These are phyloP conservation scores for Fusarium cicatricum DNA, from an alignment of 2,329 filamentous ascomycete species.

Conservation along the genomic window DNA sequence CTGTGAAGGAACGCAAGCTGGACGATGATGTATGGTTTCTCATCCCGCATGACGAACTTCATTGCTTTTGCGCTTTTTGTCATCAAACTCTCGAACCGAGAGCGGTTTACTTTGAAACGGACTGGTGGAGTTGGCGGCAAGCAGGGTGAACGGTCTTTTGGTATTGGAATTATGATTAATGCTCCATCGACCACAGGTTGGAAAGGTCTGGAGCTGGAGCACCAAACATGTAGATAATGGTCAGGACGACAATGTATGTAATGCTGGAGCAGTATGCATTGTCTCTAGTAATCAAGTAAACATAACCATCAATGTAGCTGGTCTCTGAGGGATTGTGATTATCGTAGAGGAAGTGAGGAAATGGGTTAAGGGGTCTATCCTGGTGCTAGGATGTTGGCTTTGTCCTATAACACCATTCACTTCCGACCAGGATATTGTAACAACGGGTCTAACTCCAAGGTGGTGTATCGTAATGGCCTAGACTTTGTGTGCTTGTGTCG, in stretches of 20 bases:
- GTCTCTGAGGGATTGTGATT: not conserved
- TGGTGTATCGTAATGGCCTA: not conserved
- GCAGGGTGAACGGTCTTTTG: conserved; percentile 21
- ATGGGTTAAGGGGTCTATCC: no score
- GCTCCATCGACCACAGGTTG: conserved; percentile 18
- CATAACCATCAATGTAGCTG: conserved; percentile 12
- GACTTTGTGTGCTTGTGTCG: not conserved
- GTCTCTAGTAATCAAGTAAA: conserved; percentile 32
- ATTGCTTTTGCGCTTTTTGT: conserved; percentile 18
- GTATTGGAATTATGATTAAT: conserved; percentile 37
- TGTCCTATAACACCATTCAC: not conserved
- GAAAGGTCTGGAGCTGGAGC: conserved; percentile 13
- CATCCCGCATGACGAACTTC: conserved; percentile 18
- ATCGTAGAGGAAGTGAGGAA: no score
- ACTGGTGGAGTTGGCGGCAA: conserved; percentile 36
- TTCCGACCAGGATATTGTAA: no score
- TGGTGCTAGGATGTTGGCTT: not conserved
- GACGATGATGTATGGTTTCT: conserved; percentile 33
- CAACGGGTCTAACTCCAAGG: no score
- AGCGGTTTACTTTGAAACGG: conserved; percentile 19
- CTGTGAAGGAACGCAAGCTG: conserved; percentile 34
- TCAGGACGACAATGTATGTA: conserved; percentile 32
- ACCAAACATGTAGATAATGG: conserved; percentile 36
- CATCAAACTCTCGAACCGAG: conserved; percentile 10
- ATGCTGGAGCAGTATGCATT: conserved; percentile 25